phyloP scores from a whole-genome alignment of 495 filamentous ascomycete genomes.

The Amphirosellinia nigrospora region DNA sequence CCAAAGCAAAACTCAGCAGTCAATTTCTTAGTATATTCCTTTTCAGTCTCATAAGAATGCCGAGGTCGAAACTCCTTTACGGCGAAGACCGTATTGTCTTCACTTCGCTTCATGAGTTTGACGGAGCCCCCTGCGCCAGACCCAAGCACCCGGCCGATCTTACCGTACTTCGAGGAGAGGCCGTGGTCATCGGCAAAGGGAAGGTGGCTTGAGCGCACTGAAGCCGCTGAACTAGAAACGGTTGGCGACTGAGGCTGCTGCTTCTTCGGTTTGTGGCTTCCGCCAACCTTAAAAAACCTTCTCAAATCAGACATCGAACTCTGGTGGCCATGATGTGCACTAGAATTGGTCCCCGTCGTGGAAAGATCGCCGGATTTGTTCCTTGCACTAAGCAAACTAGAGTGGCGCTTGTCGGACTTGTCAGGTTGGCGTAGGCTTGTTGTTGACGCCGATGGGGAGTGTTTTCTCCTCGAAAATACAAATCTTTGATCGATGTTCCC shows the following conservation, averaged over 20 bases:
- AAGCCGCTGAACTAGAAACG: slow-evolving; percentile 58
- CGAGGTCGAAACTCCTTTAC: slow-evolving; percentile 96
- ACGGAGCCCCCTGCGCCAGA: slow-evolving; percentile 96
- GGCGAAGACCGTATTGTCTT: slow-evolving; percentile 90
- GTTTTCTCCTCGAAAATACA: slow-evolving; percentile 69
- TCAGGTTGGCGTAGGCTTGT: slow-evolving; percentile 45
- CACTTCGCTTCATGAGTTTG: slow-evolving; percentile 88
- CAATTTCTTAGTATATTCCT: slow-evolving; percentile 97
- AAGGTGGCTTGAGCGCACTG: slow-evolving; percentile 66
- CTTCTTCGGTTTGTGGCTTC: slow-evolving; percentile 69
- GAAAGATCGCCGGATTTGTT: slow-evolving; percentile 41
- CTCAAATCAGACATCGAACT: slow-evolving; percentile 95
- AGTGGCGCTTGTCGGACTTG: slow-evolving; percentile 56
- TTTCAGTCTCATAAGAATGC: slow-evolving; percentile 90
- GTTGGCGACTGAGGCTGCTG: slow-evolving; percentile 59
- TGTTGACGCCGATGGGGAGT: slow-evolving; percentile 52
- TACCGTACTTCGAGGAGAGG: slow-evolving; percentile 88
- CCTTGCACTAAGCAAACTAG: slow-evolving; percentile 42
- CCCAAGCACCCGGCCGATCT: slow-evolving; percentile 90
- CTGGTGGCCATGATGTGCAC: slow-evolving; percentile 65
- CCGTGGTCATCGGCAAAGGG: slow-evolving; percentile 97
- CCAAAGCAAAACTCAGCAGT: slow-evolving; percentile 99
- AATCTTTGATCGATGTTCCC: slow-evolving; percentile 81
- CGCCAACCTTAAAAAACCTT: slow-evolving; percentile 81
- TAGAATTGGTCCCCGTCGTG: slow-evolving; percentile 49